These are phyloP conservation scores for Gnomoniopsis smithogilvyi DNA, from an alignment of 2,329 filamentous ascomycete species.

Conservation along the genomic window DNA sequence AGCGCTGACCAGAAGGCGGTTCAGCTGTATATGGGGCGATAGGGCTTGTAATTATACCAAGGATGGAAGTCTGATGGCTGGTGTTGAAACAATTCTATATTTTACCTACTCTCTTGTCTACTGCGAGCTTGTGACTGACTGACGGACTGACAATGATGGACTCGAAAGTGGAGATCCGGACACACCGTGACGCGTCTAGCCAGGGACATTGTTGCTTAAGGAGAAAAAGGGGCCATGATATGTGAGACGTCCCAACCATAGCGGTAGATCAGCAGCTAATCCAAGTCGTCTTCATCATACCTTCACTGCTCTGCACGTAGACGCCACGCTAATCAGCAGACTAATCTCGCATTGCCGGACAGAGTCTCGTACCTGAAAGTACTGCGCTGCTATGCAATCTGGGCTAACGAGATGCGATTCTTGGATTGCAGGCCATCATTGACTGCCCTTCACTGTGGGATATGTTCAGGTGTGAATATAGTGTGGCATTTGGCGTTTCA, in stretches of 20 bases:
- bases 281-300: too few relatives aligned
- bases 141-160: conserved; percentile 4
- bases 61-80: conserved; percentile 13
- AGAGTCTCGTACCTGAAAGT: too few relatives aligned
- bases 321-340: too few relatives aligned
- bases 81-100: conserved; percentile 13
- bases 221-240: not conserved
- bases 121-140: not conserved
- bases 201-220: conserved; percentile 3
- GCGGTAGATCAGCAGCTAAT: too few relatives aligned
- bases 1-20: not conserved
- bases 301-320: too few relatives aligned
- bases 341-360: too few relatives aligned
- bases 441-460: too few relatives aligned
- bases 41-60: conserved; percentile 34
- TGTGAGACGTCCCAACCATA: not conserved
- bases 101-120: too few relatives aligned
- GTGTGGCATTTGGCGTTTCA: not conserved
- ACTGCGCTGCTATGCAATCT: too few relatives aligned
- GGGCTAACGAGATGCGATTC: too few relatives aligned
- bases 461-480: not conserved
- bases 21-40: not conserved
- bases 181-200: conserved; percentile 10
- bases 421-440: not conserved
- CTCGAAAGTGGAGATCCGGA: not conserved